These are phyloP conservation scores for Colletotrichum gloeosporioides DNA, from an alignment of 2,329 filamentous ascomycete genomes.

Conservation along the genomic window DNA sequence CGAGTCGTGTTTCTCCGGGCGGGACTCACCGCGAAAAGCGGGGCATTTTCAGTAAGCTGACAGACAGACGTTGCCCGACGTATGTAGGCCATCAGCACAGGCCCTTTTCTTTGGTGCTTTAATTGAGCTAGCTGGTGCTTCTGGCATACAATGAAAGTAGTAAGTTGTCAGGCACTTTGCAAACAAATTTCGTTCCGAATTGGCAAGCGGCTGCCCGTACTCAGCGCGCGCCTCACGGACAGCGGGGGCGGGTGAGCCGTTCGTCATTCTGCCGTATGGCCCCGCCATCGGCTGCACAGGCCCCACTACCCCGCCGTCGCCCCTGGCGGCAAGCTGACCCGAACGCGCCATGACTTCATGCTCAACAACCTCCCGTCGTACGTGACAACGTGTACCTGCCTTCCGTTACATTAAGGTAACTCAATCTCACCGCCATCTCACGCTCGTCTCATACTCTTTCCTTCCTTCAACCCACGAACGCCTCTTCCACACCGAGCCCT, in stretches of 20 bases:
- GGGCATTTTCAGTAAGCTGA: not conserved
- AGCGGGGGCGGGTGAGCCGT: not conserved
- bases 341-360: conserved; percentile 9
- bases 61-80: not conserved
- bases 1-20: not conserved
- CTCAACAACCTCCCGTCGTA: not conserved
- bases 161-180: not conserved
- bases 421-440: not conserved
- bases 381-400: not conserved
- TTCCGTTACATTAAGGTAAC: not conserved
- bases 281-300: conserved; percentile 4
- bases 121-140: not conserved
- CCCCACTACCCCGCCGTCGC: conserved; percentile 4
- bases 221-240: not conserved
- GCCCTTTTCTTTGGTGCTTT: not conserved
- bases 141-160: accelerated
- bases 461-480: not conserved
- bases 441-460: not conserved
- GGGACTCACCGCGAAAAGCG: not conserved
- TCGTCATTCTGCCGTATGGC: not conserved
- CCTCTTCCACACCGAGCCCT: not conserved
- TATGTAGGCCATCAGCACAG: not conserved
- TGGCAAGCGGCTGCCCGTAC: not conserved
- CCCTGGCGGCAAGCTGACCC: not conserved
- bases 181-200: accelerated